phyloP scores from a whole-genome alignment of 225 moss, liverwort and hornwort genomes.

The Polytrichum commune region DNA sequence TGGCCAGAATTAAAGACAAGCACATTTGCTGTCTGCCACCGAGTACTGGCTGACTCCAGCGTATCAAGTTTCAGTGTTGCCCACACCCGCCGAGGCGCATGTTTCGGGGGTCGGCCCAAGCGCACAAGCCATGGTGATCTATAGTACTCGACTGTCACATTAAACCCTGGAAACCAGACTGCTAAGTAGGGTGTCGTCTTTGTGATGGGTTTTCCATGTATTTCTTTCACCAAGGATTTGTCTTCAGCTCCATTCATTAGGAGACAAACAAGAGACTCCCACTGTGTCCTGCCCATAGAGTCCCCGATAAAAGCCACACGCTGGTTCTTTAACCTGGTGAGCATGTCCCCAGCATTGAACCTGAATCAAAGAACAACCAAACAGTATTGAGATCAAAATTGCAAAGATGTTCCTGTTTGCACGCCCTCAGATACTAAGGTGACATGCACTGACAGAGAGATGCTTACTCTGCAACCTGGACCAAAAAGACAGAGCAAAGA shows the following conservation, averaged over 20 bases:
- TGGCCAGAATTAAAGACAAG: slow-evolving; percentile 91
- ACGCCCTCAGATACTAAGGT: no score
- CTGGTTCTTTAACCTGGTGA: slow-evolving; percentile 55
- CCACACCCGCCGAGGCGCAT: slow-evolving; percentile 62
- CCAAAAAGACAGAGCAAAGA: no score
- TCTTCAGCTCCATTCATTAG: slow-evolving; percentile 57
- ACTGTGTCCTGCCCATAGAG: slow-evolving; percentile 94
- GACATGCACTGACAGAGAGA: no score
- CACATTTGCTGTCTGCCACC: slow-evolving; percentile 60
- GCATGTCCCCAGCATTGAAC: slow-evolving; percentile 72
- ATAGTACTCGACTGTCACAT: slow-evolving; percentile 78
- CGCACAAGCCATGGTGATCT: slow-evolving; percentile 76
- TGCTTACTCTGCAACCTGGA: no score
- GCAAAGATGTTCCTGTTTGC: no score
- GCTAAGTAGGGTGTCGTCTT: slow-evolving; percentile 57
- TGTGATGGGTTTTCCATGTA: slow-evolving; percentile 48
- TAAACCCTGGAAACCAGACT: slow-evolving; percentile 48
- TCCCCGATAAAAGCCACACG: slow-evolving; percentile 84
- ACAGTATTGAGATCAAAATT: no score
- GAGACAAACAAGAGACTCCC: slow-evolving; percentile 89
- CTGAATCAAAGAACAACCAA: slow-evolving; percentile 19
- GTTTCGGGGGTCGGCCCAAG: slow-evolving; percentile 47
- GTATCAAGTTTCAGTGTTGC: slow-evolving; percentile 68
- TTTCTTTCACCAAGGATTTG: slow-evolving; percentile 47
- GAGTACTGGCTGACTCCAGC: slow-evolving; percentile 39